Evolutionary conservation across 192 early-diverging fungal species (phyloP).

Genomic region (Entomortierella beljakovae): DNA sequence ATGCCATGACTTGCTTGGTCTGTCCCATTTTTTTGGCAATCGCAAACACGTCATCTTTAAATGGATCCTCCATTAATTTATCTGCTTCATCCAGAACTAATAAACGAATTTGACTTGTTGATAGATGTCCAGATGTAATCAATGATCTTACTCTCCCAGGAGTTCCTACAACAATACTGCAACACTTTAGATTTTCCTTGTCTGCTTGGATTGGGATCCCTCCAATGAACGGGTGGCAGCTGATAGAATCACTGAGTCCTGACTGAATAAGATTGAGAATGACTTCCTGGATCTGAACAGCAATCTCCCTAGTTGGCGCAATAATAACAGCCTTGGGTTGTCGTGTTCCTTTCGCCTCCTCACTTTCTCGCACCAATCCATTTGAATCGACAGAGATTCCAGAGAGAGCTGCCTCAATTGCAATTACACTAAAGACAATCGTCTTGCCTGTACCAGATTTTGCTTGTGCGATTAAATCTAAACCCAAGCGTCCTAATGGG

Average conservation of each 20-base stretch:
- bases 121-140: constrained; percentile 52
- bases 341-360: neutral
- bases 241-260: constrained; percentile 23
- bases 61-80: constrained; percentile 67
- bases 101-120: constrained; percentile 52
- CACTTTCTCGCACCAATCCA: neutral
- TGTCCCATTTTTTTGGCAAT: constrained; percentile 53
- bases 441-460: constrained; percentile 72
- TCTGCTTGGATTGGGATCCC: constrained; percentile 62
- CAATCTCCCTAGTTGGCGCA: constrained; percentile 73
- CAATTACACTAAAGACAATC: constrained; percentile 73
- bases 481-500: constrained; percentile 64
- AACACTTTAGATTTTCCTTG: constrained; percentile 52
- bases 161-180: constrained; percentile 67
- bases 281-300: constrained; percentile 70
- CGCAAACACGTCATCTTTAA: constrained; percentile 41
- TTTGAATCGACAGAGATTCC: constrained; percentile 23
- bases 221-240: constrained; percentile 66
- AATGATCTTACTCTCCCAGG: constrained; percentile 60
- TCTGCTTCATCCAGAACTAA: constrained; percentile 73
- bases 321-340: constrained; percentile 60
- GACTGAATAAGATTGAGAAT: constrained; percentile 52
- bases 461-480: constrained; percentile 87
- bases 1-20: constrained; percentile 65
- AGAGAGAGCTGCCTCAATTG: constrained; percentile 60